Evolutionary conservation across 2,329 filamentous ascomycete genomes (phyloP), one percentile per base, ranked within the genome.

Genomic region (Paecilomyces niveus): DNA sequence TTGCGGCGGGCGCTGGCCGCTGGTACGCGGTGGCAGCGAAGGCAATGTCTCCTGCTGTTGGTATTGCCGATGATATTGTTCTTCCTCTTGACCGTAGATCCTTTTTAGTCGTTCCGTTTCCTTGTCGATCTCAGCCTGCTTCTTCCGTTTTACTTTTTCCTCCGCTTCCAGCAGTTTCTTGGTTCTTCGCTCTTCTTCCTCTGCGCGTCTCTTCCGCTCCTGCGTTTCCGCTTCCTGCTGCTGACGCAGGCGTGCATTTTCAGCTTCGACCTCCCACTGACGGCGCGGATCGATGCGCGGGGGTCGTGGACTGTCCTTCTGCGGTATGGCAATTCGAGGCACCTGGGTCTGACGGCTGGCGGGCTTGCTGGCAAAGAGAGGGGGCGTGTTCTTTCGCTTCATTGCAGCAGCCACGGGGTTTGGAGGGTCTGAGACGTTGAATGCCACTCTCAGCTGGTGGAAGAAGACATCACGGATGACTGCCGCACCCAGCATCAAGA

Each of bases 31-130:
- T 54, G 11, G 51, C 45, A 35, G 49, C 53, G 26, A 32, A 57
- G 53, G 63, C 39, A 11, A 53, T 53, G 60, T 51, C 24, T 50
- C 33, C 26, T 55, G 53, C 5, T 57, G 58, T 51, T 59, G 60
- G 7, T 54, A 59, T 39, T 64, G 64, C 32, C 57, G 62, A 31
- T 72, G 70, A 7, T 60, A 69, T 55, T 67, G 64, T 62, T 74
- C 57, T 61, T 78, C 72, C 66, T 79, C 72, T 58, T 68, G 64
- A 53, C 83, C 83, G 62, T 85, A 87, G 54, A 84, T 67, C 63
- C 76, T 79, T 58, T 81, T 77, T 7, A 97, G 76, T 0, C 91
- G 82, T 64, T 87, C 87, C 0, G 91, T 96, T 73, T 97, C 92
- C 51, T 85, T 84, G 35, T 96, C 86, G 10, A 90, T 80, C 57